phyloP scores from a whole-genome alignment of 1,284 basidiomycete genomes.

The Austropuccinia psidii region DNA sequence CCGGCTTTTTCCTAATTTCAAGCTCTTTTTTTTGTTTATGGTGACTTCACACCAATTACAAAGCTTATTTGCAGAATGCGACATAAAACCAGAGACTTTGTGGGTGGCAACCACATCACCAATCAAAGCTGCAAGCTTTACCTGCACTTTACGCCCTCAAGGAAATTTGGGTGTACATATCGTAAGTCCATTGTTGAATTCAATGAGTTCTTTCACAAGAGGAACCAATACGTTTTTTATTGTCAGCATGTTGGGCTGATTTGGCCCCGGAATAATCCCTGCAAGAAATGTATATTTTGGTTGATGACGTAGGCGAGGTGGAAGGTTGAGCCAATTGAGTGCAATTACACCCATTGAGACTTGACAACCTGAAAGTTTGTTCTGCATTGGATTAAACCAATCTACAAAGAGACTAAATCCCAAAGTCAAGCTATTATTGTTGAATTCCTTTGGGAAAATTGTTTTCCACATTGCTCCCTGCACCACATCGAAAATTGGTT shows the following conservation, averaged over 20 bases:
- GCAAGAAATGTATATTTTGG: not conserved
- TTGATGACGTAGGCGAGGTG: not conserved
- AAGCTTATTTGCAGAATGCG: not conserved
- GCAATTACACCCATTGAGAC: not conserved
- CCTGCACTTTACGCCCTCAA: not conserved
- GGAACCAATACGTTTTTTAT: not conserved
- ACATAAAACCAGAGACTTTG: not conserved
- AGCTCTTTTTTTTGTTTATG: no score
- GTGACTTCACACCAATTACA: slow-evolving; percentile 1
- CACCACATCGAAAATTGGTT: no score
- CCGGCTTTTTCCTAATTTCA: no score
- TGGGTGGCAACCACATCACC: not conserved
- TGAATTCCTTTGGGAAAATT: no score
- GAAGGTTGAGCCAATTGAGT: not conserved
- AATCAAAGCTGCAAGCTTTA: not conserved
- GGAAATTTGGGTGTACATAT: not conserved
- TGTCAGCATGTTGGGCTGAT: not conserved
- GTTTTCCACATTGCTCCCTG: no score
- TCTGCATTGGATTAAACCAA: not conserved
- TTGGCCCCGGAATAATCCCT: not conserved
- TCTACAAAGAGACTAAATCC: not conserved
- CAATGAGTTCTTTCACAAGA: not conserved
- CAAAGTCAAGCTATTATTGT: no score
- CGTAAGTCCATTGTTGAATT: not conserved
- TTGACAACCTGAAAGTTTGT: not conserved